phyloP scores from a whole-genome alignment of 1,139 yeast genomes.

The Pichia sp. region DNA sequence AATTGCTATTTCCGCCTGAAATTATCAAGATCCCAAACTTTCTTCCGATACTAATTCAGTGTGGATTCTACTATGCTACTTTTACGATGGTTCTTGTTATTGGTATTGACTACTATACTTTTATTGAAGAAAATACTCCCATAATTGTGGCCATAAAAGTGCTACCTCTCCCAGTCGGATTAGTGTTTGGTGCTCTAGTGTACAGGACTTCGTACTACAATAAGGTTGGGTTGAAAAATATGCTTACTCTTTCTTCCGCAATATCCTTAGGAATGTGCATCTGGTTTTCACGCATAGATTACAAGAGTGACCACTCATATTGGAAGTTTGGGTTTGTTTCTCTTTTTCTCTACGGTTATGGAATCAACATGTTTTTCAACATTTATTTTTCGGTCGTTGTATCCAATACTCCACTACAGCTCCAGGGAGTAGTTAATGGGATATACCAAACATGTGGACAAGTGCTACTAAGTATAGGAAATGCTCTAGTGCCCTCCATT shows the following conservation, averaged over 20 bases:
- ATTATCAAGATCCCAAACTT: conserved; percentile 21
- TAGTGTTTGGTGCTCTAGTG: conserved; percentile 15
- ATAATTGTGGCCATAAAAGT: conserved; percentile 30
- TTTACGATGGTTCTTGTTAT: conserved; percentile 13
- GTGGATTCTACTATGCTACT: conserved; percentile 12
- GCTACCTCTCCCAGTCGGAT: conserved; percentile 24
- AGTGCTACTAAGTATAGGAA: conserved; percentile 27
- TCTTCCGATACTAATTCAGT: conserved; percentile 13
- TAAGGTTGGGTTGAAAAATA: conserved; percentile 21
- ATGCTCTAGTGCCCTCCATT: conserved; percentile 29
- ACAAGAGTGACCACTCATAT: conserved; percentile 19
- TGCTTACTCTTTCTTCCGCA: conserved; percentile 21
- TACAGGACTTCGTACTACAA: conserved; percentile 14
- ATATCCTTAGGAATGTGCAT: conserved; percentile 18
- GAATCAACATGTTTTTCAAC: conserved; percentile 21
- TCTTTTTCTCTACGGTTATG: conserved; percentile 21
- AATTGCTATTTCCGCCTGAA: conserved; percentile 24
- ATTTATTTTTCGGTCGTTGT: conserved; percentile 25
- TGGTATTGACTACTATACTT: conserved; percentile 19
- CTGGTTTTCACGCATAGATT: conserved; percentile 28
- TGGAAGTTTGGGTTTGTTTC: conserved; percentile 31
- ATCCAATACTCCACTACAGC: conserved; percentile 31
- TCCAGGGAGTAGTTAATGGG: conserved; percentile 35
- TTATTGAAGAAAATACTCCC: conserved; percentile 22
- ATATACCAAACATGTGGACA: conserved; percentile 32